Evolutionary conservation across 768 basidiomycete genomes (phyloP), one percentile per base, ranked within the genome.

Genomic region (Calocera cornea): DNA sequence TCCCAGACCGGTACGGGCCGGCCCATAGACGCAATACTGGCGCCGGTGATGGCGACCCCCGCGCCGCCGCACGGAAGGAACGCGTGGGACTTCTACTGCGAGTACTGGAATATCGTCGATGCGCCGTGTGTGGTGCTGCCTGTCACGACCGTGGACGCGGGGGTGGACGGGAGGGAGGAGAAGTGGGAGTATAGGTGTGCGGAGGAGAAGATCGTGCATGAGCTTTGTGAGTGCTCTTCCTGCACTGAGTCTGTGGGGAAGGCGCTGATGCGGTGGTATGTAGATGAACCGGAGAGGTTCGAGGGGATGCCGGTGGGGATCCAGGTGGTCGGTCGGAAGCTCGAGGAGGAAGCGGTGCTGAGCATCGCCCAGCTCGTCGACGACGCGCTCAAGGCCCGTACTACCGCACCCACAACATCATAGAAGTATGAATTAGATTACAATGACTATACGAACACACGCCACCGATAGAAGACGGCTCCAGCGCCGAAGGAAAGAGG

Each of bases 291-390:
- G 0, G 76, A 78, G 22, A 78, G 73, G 0, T 88, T 82, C 73
- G 75, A 74, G 66, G 81, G 83, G 66, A 85, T 84, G 0, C 89
- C 89, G 0, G 78, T 90, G 19, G 76, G 79, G 8, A 73, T 91
- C 31, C 89, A 91, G 73, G 73, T 90, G 10, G 79, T 89, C 11
- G 87, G 86, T 1, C 80, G 85, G 47, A 87, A 85, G 3, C 77
- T 84, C 68, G 89, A 90, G 71, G 90, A 91, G 71, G 89, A 91
- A 71, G 88, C 84, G 0, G 82, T 89, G 1, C 81, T 90, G 64
- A 81, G 78, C 0, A 84, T 90, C 82, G 80, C 83, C 5, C 84
- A 88, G 71, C 80, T 90, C 29, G 83, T 87, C 11, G 86, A 84
- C 50, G 73, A 74, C 0, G 85, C 86, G n/a, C 68, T 73, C 34